phyloP scores from a whole-genome alignment of 305 asterid species.

The Rubia tinctorum region DNA sequence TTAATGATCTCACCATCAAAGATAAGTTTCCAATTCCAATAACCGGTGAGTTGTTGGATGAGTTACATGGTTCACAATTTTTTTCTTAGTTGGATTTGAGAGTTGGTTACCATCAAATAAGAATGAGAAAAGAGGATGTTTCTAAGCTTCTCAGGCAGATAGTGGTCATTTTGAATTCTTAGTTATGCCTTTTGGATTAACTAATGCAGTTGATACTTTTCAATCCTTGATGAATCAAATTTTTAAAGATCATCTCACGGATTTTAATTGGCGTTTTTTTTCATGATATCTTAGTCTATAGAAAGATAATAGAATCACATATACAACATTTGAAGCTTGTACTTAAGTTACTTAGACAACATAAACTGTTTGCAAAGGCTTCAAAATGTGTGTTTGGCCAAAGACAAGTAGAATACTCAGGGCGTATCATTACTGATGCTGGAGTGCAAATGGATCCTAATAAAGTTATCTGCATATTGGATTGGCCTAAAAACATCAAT shows the following conservation, averaged over 20 bases:
- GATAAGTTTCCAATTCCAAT: neutral
- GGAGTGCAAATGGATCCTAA: neutral
- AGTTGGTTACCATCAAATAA: neutral
- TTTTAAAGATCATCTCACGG: neutral
- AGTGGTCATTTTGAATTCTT: neutral
- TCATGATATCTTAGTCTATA: neutral
- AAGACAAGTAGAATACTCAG: neutral
- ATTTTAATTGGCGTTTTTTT: neutral
- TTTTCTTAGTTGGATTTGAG: neutral
- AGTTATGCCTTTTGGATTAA: neutral
- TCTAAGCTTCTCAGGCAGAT: neutral
- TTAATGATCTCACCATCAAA: neutral
- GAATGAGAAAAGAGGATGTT: neutral
- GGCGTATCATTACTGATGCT: neutral
- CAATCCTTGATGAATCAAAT: neutral
- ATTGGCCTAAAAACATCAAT: neutral
- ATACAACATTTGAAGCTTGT: neutral
- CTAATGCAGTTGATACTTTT: neutral
- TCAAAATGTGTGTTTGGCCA: neutral
- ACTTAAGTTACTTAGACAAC: neutral
- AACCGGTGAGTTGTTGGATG: neutral
- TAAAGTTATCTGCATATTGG: neutral
- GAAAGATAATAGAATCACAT: neutral
- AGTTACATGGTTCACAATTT: neutral
- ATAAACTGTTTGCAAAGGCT: neutral